A percentile compares a stretch with the other conserved stretches of the same genome.
These are phyloP conservation scores for Globisporangium megalacanthum DNA, from an alignment of 352 stramenopile species.

Conservation along the genomic window DNA sequence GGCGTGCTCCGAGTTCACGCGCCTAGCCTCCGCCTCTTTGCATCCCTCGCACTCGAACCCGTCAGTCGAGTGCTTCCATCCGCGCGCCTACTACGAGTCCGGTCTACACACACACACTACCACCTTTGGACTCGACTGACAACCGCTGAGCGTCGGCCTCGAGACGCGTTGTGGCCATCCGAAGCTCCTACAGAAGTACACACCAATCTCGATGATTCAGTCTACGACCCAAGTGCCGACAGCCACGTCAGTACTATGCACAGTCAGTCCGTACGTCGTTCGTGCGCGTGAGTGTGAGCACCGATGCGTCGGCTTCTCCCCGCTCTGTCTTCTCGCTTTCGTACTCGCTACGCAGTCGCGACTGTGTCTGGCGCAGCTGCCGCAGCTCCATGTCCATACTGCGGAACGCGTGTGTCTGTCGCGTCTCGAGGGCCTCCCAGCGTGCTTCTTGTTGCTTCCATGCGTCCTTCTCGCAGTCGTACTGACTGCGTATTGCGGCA, in stretches of 20 bases:
- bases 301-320: slow-evolving; percentile 31
- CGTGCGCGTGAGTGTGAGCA: slow-evolving; percentile 25
- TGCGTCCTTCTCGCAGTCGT: slow-evolving; percentile 29
- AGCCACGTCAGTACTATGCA: not conserved
- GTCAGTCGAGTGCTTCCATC: too few relatives aligned
- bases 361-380: slow-evolving; percentile 33
- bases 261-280: slow-evolving; percentile 25
- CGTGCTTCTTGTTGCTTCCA: slow-evolving; percentile 31
- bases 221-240: not conserved
- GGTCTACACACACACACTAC: not conserved
- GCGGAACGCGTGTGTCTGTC: slow-evolving; percentile 39
- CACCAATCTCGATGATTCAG: not conserved
- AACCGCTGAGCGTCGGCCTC: slow-evolving; percentile 31
- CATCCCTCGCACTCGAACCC: too few relatives aligned
- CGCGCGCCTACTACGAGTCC: too few relatives aligned
- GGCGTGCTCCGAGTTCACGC: slow-evolving; percentile 23
- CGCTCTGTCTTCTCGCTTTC: slow-evolving; percentile 40
- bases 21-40: slow-evolving; percentile 21
- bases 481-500: slow-evolving; percentile 33
- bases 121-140: slow-evolving; percentile 28
- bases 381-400: slow-evolving; percentile 48
- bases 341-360: slow-evolving; percentile 36
- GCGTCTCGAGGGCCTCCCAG: slow-evolving; percentile 20
- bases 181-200: slow-evolving; percentile 29
- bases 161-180: slow-evolving; percentile 21